Evolutionary conservation across 768 basidiomycete genomes (phyloP).

Genomic region (Pleurotus sapidus): DNA sequence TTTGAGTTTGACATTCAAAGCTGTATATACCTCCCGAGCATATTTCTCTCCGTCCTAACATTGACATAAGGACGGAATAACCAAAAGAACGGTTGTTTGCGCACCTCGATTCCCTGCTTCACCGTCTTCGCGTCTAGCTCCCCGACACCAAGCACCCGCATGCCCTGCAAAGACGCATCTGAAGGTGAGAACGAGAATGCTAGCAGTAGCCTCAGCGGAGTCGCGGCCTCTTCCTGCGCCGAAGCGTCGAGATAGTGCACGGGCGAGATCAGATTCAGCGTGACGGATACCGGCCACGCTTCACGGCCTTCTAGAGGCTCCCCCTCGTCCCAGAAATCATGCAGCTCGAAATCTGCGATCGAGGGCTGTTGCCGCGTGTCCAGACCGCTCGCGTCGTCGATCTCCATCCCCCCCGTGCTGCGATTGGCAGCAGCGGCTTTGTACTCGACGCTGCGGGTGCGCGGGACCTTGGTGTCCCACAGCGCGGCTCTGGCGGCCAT

Average conservation of each 20-base stretch:
- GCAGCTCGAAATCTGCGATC: constrained; percentile 81
- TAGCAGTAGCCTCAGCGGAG: constrained; percentile 56
- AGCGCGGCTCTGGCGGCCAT: constrained; percentile 77
- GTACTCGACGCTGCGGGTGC: constrained; percentile 70
- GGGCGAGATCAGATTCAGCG: constrained; percentile 71
- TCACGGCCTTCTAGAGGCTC: constrained; percentile 60
- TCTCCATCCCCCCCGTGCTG: constrained; percentile 46
- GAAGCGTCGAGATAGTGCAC: constrained; percentile 76
- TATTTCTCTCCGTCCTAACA: constrained; percentile 64
- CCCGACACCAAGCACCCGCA: constrained; percentile 62
- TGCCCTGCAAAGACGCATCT: constrained; percentile 47
- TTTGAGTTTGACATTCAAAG: constrained; percentile 61
- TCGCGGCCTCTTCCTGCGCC: constrained; percentile 65
- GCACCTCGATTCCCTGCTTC: constrained; percentile 53
- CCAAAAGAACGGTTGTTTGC: constrained; percentile 7
- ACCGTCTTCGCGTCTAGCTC: constrained; percentile 50
- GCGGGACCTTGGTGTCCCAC: constrained; percentile 79
- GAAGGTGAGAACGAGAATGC: constrained; percentile 60
- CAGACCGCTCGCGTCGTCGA: constrained; percentile 56
- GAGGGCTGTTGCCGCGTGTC: constrained; percentile 43
- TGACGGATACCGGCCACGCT: constrained; percentile 73
- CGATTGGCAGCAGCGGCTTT: constrained; percentile 28
- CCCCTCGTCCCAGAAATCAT: constrained; percentile 88
- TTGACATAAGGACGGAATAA: not conserved
- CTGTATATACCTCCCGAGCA: constrained; percentile 51